Evolutionary conservation across 306 rosid species (phyloP), one percentile per base, ranked within the genome.

Genomic region (Pterocarpus macrocarpus): DNA sequence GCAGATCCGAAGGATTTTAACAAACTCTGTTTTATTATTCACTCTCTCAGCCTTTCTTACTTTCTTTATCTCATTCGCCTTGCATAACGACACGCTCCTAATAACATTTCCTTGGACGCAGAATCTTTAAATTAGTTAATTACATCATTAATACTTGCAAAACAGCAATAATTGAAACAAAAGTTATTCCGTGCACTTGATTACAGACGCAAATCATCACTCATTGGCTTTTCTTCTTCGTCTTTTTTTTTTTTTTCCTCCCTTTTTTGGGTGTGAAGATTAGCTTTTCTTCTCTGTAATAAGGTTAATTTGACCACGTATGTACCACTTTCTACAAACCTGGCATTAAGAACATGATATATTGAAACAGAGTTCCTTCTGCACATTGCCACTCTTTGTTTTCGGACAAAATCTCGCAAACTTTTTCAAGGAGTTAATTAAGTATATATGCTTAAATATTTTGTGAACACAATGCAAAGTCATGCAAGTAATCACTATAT

Each of bases 81-180:
- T 34, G 64, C 44, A 34, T 58, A 61, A 47, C 36, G 71, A 79
- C 58, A 44, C 64, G 43, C 32, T 33, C 71, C 47, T 52, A 52
- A n/a, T 57, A n/a, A 58, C 17, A 33, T 78, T 66, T 32, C 62
- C 55, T 68, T 47, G 72, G 83, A 80, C 41, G 47, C 36, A 63
- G 72, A 80, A 80, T 71, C 56, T 71, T 47, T 13, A 71, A 69
- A 67, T 45, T 32, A 80, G 64, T 80, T 72, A 38, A 28, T 45
- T 62, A 14, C 58, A 63, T 63, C 47, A 64, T 30, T 67, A 16
- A 38, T 50, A 13, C 41, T 10, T n/a, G 30, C 22, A 69, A 69
- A 58, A 45, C 5, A 57, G 10, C 36, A 43, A 64, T 78, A 78
- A 78, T 68, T 44, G 33, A 57, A 68, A 28, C 69, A 43, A n/a